A percentile compares a stretch with the other conserved stretches of the same genome.
Conservation (phyloP, 2,329 filamentous ascomycete species). For the Lasiodiplodia sp. region DNA sequence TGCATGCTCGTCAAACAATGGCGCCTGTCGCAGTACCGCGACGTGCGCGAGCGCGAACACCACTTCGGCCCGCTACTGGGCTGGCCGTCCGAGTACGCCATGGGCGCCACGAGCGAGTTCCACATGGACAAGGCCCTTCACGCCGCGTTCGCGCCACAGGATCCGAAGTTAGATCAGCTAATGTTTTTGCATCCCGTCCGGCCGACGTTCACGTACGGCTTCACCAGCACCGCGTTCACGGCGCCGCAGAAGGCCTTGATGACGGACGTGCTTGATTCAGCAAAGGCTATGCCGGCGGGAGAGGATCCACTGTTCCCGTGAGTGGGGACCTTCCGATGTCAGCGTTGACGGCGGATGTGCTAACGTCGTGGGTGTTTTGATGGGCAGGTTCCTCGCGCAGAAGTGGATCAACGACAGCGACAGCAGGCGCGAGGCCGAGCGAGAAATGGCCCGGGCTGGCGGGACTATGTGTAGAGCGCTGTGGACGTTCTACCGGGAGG, state of each 20-base stretch:
- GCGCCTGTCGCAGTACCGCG: background rate
- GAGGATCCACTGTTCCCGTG: background rate
- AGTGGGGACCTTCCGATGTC: too few species aligned
- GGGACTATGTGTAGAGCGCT: background rate
- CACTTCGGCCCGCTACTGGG: background rate
- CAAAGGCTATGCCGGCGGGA: background rate
- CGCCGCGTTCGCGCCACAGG: too few species aligned
- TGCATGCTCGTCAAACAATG: background rate
- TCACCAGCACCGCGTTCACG: background rate
- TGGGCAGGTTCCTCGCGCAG: background rate
- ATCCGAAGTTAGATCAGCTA: too few species aligned
- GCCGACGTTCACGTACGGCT: background rate
- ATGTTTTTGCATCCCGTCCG: background rate
- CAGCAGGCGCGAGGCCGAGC: conserved; percentile 1
- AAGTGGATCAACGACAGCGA: background rate
- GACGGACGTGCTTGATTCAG: background rate
- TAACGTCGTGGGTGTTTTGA: too few species aligned
- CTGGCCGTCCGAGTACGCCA: background rate
- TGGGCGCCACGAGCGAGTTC: background rate
- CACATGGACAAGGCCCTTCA: background rate
- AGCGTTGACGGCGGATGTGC: too few species aligned
- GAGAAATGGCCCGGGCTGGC: background rate
- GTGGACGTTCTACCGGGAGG: background rate
- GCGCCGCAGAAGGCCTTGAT: background rate
- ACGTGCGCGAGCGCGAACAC: background rate